phyloP scores from a whole-genome alignment of 768 basidiomycete genomes.

The Tylopilus vinaceipallidus region DNA sequence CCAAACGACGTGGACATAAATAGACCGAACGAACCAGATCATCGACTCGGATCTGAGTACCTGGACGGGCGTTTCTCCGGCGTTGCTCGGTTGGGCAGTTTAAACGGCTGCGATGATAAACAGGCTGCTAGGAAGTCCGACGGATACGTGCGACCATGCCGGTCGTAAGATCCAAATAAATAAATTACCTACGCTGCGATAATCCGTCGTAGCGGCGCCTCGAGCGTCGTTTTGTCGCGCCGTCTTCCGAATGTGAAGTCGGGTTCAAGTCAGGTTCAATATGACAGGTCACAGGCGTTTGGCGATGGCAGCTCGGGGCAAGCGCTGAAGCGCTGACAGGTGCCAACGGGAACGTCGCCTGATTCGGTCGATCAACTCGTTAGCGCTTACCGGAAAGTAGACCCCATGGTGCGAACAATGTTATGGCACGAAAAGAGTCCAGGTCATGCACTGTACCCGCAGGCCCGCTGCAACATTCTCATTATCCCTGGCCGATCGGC shows the following conservation, averaged over 20 bases:
- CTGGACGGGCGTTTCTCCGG: not conserved
- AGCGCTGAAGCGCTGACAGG: no score
- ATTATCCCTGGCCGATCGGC: no score
- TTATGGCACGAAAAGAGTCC: not conserved
- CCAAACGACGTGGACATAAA: not conserved
- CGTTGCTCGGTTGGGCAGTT: slow-evolving; percentile 1
- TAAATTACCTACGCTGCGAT: no score
- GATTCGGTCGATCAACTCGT: no score
- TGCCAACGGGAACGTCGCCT: not conserved
- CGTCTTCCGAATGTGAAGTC: not conserved
- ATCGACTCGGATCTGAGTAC: not conserved
- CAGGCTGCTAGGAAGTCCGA: not conserved
- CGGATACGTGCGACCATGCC: not conserved
- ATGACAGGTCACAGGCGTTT: no score
- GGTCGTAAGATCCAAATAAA: no score
- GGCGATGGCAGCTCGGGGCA: no score
- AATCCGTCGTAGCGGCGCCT: no score
- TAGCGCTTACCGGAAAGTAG: not conserved
- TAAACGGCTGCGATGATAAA: not conserved
- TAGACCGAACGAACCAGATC: not conserved
- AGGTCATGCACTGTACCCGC: not conserved
- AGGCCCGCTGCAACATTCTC: no score
- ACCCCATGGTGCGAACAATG: not conserved
- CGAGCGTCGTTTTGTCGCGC: no score
- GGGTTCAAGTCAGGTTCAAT: not conserved